Percentiles rank a stretch among this genome's conserved stretches.
These are phyloP conservation scores for Salix udensis DNA, from an alignment of 345 rosid species.

Conservation along the genomic window DNA sequence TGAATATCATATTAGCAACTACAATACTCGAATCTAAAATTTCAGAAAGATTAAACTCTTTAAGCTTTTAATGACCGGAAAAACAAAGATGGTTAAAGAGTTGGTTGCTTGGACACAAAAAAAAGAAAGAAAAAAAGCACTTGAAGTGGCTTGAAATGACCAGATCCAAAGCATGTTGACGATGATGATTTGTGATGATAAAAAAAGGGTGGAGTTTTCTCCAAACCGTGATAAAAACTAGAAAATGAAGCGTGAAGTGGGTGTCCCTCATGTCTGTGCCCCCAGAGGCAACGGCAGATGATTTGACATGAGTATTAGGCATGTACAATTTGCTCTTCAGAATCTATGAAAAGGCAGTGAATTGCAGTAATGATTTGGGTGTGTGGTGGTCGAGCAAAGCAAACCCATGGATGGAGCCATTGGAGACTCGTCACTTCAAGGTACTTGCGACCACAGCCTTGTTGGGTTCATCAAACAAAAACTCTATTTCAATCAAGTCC, in stretches of 20 bases:
- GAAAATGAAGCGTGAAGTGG: constrained; percentile 11
- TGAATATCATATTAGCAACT: too few relatives aligned
- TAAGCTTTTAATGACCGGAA: accelerated
- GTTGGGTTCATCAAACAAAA: too few relatives aligned
- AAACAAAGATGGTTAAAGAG: too few relatives aligned
- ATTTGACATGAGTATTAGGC: background rate
- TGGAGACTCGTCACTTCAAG: background rate
- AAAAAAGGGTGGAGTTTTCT: too few relatives aligned
- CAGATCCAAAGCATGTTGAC: background rate
- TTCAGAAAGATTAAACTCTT: too few relatives aligned
- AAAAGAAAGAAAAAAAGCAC: background rate
- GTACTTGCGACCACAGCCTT: background rate
- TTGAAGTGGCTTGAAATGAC: background rate
- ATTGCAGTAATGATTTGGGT: background rate
- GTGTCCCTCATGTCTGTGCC: constrained; percentile 10
- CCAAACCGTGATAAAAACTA: background rate
- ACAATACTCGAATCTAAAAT: too few relatives aligned
- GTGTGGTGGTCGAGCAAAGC: constrained; percentile 1
- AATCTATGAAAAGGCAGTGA: background rate
- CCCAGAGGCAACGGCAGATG: background rate
- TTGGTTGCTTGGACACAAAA: background rate
- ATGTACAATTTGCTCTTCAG: background rate
- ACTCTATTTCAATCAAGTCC: too few relatives aligned
- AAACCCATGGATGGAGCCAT: background rate
- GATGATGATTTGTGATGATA: background rate